A percentile compares a stretch with the other conserved stretches of the same genome.
These are phyloP conservation scores for Didymella arachidicola DNA, from an alignment of 2,329 filamentous ascomycete genomes.

Conservation along the genomic window DNA sequence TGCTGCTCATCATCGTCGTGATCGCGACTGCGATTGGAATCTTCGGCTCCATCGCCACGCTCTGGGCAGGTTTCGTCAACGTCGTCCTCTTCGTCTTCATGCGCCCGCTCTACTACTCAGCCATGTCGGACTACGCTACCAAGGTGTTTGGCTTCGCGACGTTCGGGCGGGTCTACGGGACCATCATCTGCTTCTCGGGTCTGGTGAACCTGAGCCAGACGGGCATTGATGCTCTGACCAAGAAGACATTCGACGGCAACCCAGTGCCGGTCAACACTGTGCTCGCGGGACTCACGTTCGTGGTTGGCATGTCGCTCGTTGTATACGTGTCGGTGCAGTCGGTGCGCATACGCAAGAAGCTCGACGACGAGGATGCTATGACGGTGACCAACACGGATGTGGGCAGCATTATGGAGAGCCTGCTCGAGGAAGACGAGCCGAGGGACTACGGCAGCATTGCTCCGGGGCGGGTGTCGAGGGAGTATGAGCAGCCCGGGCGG, in stretches of 20 bases:
- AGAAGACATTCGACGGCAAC: conserved; percentile 72
- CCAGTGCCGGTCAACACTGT: conserved; percentile 79
- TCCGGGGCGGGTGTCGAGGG: background rate
- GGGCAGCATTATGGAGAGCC: conserved; percentile 61
- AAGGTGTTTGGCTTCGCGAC: conserved; percentile 92
- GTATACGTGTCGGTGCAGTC: conserved; percentile 44
- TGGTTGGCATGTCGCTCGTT: conserved; percentile 71
- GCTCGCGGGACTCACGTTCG: conserved; percentile 66
- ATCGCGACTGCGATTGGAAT: conserved; percentile 76
- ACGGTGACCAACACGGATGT: conserved; percentile 74
- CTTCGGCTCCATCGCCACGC: conserved; percentile 73
- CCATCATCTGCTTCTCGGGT: conserved; percentile 84
- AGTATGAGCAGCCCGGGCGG: conserved; percentile 8
- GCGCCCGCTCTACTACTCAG: conserved; percentile 87
- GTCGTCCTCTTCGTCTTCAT: conserved; percentile 81
- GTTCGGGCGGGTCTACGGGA: conserved; percentile 88
- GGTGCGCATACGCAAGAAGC: conserved; percentile 40
- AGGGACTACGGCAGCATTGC: conserved; percentile 37
- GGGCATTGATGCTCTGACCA: conserved; percentile 77
- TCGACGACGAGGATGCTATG: conserved; percentile 56
- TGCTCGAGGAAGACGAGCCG: conserved; percentile 48
- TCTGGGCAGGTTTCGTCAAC: conserved; percentile 77
- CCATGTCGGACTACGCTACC: conserved; percentile 84
- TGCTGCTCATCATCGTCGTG: conserved; percentile 73
- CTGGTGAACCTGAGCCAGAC: conserved; percentile 83